A percentile compares a stretch with the other conserved stretches of the same genome.
Conservation (phyloP, 352 stramenopile genomes). For the Pseudoperonospora humuli region DNA sequence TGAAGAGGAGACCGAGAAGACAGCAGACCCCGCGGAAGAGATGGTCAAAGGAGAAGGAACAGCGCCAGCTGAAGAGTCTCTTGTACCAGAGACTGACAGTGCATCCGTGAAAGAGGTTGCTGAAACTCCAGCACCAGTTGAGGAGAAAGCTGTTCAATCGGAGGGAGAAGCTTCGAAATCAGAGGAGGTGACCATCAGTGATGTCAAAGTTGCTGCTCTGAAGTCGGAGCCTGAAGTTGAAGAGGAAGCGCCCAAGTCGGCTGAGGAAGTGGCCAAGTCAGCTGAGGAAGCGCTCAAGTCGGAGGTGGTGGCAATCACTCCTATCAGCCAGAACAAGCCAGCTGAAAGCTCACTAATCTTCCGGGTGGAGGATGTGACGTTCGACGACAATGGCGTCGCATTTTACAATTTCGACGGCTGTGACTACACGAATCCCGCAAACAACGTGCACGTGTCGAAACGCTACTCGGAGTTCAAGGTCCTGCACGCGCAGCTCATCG, state of each 20-base stretch:
- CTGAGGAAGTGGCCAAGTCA: not conserved
- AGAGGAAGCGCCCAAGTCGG: too few species aligned
- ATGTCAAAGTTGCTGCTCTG: conserved; percentile 1
- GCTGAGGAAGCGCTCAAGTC: conserved; percentile 7
- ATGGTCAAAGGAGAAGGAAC: not conserved
- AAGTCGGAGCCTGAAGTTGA: conserved; percentile 2
- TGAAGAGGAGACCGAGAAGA: conserved; percentile 3
- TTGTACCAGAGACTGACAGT: not conserved
- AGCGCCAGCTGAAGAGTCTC: not conserved
- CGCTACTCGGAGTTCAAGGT: conserved; percentile 76
- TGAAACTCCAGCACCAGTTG: not conserved
- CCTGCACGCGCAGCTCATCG: conserved; percentile 42
- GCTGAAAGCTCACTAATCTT: conserved; percentile 8
- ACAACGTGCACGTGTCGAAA: conserved; percentile 50
- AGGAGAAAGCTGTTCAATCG: not conserved
- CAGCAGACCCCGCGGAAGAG: not conserved
- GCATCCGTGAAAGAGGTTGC: not conserved
- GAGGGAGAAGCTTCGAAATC: not conserved
- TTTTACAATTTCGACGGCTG: conserved; percentile 51
- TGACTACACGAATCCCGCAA: conserved; percentile 32
- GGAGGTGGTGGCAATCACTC: conserved; percentile 4
- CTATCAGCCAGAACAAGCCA: conserved; percentile 9
- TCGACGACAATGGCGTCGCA: conserved; percentile 24
- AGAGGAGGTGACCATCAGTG: conserved; percentile 3
- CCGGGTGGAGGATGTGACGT: conserved; percentile 14